Evolutionary conservation across 2,329 filamentous ascomycete species (phyloP), one percentile per base, ranked within the genome.

Genomic region (Penicillium sp.): DNA sequence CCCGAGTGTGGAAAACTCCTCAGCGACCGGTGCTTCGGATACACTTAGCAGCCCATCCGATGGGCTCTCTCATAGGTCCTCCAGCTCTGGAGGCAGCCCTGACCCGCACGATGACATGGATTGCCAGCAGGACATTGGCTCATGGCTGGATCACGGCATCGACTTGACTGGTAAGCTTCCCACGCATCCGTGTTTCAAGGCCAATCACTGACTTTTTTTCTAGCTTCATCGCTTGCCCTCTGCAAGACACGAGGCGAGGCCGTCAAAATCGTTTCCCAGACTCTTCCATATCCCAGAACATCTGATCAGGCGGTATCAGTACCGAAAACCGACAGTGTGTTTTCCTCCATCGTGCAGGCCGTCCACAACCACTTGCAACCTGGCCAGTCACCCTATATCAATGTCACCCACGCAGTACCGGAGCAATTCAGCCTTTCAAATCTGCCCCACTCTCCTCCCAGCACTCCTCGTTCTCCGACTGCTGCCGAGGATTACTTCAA

Each of bases 351-450:
- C 31, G 81, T 87, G 53, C 76, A 80, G 55, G 76, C 78, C 4
- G 79, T 87, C 1, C 83, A 86, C 66, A 74, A 79, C 38, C 76
- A 77, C 23, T 79, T 82, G 13, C 76, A 80, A 25, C 69, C 76
- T 3, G 78, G 76, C 48, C 77, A 79, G 15, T 83, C 80, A 0
- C 79, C 80, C 2, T 87, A 84, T 75, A 85, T 87, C 70, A 86
- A 85, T 58, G 81, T 87, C 49, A 85, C 84, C 53, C 84, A 87
- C 65, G 85, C 84, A 1, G 82, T 87, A 1, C 84, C 84, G 10
- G 82, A 83, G 40, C 81, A 82, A 51, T 87, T 86, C 72, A 86
- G 81, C 54, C 77, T 87, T 36, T 79, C 80, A 21, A 84, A 86
- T 62, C 76, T 87, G 4, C 85, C 85, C 8, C 83, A 80, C 31